Base-by-base conservation (phyloP, 441 rosid species). In the Adansonia madagascariensis region DNA sequence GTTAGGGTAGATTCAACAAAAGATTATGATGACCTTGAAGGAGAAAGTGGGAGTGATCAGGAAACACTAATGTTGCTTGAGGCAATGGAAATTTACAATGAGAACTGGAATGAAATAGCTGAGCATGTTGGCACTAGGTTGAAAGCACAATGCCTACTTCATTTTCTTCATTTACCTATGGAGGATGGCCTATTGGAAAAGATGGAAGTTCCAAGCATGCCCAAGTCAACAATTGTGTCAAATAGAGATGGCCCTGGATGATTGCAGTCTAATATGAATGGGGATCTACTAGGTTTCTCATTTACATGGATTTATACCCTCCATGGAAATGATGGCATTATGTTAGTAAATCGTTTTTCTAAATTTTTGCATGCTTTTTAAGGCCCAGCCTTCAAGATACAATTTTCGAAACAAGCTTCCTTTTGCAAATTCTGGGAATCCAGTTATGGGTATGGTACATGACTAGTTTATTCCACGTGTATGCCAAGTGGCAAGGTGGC, bases 71-170 rank as follows among this genome's bases (percentile, higher is more conserved):
- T 89, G 82, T 91, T 94, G 77, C 98, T 94, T 73, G 98, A 94
- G 88, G 98, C 95, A 53, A 80, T 91, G 89, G 98, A 94, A 82
- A 84, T 93, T 64, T 91, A 87, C 82, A 85, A 79, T 67, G 98
- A 91, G 74, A 93, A 90, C 76, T 95, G 98, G 98, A 79, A 88
- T 86, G 97, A 90, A 80, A 87, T 95, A 82, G 93, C 98, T 0
- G 97, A 92, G 65, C 93, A 91, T 88, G 98, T 94, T 71, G 94
- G 95, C 80, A 74, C 94, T 82, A 94, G 91, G 82, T 87, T 97
- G 82, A 94, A 94, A 87, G 96, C 98, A 35, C 98, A 94, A 79
- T 94, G 98, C 81, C 91, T 93, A 78, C 95, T 90, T 80, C 98
- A 93, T 84, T 94, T 94, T 82, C 90, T 94, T 10, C 93, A 94